Evolutionary conservation across 192 early-diverging fungal genomes (phyloP), one percentile per base, ranked within the genome.

Genomic region (Gaertneriomyces semiglobifer): DNA sequence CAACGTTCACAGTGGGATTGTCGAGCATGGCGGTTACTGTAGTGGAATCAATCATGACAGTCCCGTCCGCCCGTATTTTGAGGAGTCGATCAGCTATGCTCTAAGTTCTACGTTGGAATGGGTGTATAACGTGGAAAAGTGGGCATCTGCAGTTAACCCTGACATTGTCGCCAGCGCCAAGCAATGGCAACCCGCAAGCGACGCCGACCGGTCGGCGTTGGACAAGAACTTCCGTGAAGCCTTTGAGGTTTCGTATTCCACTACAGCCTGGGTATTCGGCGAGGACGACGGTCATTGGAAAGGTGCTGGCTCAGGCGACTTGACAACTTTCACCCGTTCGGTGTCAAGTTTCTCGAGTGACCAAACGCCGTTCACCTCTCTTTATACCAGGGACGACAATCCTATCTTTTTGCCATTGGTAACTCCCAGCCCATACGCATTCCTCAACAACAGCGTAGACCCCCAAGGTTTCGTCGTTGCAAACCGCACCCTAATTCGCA

Each of bases 281-380:
- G 54, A 65, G 46, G 53, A 44, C 14, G 48, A 71, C 53, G 69
- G 69, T 12, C 69, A 71, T 46, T 70, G 68, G 68, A 70, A 62
- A 47, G 69, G 69, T 45, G 9, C 9, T 20, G 68, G 68, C n/a
- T 70, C 68, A 11, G 69, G 69, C 39, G 44, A 41, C 38, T 4
- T 71, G 25, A 19, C 44, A 40, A 71, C 69, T 10, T 65, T 71
- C 39, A 62, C 62, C 3, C 55, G 42, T 14, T 59, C 55, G 7
- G 54, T 51, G 10, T 18, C 55, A 1, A 19, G 40, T 5, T 65
- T 71, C 43, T 20, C 62, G 0, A 16, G 14, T 5, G 14, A 47
- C 40, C 19, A 62, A 14, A 70, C 68, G 5, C 18, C 60, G n/a
- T 70, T 43, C 51, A 70, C 68, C 8, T 12, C 62, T n/a, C 52